These are phyloP conservation scores for Scytalidium lignicola DNA, from an alignment of 2,329 filamentous ascomycete species.

Conservation along the genomic window DNA sequence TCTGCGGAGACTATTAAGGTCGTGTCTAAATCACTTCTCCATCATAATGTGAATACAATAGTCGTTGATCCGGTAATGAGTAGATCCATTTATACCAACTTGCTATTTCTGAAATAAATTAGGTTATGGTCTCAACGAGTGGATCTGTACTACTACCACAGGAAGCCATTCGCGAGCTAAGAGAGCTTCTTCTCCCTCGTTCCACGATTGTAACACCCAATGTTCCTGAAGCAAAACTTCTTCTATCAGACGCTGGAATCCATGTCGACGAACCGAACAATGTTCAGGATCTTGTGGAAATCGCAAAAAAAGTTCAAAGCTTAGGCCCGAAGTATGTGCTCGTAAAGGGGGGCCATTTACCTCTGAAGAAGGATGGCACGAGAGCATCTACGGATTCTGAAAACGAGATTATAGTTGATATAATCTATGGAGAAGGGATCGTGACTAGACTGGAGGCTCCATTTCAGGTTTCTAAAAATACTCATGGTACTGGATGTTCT, in stretches of 20 bases:
- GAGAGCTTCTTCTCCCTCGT: slow-evolving; percentile 54
- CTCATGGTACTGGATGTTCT: slow-evolving; percentile 92
- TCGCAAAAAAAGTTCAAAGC: slow-evolving; percentile 60
- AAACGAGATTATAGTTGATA: slow-evolving; percentile 65
- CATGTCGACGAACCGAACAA: slow-evolving; percentile 41
- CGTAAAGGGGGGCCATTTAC: slow-evolving; percentile 87
- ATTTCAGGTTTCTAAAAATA: slow-evolving; percentile 72
- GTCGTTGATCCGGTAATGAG: slow-evolving; percentile 69
- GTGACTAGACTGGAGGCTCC: slow-evolving; percentile 60
- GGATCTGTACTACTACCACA: slow-evolving; percentile 63
- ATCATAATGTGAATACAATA: slow-evolving; percentile 50
- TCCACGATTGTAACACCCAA: slow-evolving; percentile 73
- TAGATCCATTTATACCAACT: background rate
- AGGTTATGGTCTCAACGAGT: slow-evolving; percentile 93
- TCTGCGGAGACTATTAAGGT: slow-evolving; percentile 64
- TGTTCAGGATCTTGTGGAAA: slow-evolving; percentile 60
- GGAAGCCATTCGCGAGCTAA: slow-evolving; percentile 57
- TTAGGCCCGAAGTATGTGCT: slow-evolving; percentile 78
- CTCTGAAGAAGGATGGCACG: slow-evolving; percentile 59
- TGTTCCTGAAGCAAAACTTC: slow-evolving; percentile 65
- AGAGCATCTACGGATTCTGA: slow-evolving; percentile 55
- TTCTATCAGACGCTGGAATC: slow-evolving; percentile 50
- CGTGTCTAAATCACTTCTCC: slow-evolving; percentile 58
- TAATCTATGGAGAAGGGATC: slow-evolving; percentile 62
- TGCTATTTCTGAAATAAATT: slow-evolving; percentile 6